phyloP scores from a whole-genome alignment of 208 protist species.

The Endotrypanum monterogeii region DNA sequence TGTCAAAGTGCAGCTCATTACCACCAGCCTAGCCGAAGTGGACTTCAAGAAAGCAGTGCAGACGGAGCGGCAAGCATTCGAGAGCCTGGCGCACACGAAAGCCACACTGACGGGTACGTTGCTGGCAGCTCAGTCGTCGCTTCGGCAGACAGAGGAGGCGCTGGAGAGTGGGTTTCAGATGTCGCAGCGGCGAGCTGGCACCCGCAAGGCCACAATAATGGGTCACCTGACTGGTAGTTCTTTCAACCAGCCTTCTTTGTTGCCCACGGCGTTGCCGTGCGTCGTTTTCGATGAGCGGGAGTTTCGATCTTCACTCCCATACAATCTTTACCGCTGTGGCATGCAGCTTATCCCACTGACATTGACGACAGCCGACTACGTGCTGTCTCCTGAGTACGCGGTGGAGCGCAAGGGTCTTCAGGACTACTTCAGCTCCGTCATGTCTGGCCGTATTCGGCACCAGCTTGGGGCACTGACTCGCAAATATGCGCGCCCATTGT shows the following conservation, averaged over 20 bases:
- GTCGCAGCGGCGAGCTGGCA: slow-evolving; percentile 1
- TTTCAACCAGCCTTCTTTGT: not conserved
- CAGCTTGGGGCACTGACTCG: slow-evolving; percentile 73
- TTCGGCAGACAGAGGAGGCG: slow-evolving; percentile 56
- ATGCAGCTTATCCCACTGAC: slow-evolving; percentile 85
- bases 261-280: slow-evolving; percentile 27
- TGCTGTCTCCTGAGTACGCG: slow-evolving; percentile 73
- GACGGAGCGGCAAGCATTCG: slow-evolving; percentile 68
- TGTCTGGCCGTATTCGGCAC: slow-evolving; percentile 67
- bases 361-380: slow-evolving; percentile 81
- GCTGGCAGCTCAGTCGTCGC: slow-evolving; percentile 49
- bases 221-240: not conserved
- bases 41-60: slow-evolving; percentile 39
- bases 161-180: slow-evolving; percentile 47
- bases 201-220: slow-evolving; percentile 11
- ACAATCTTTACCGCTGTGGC: slow-evolving; percentile 65
- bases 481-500: slow-evolving; percentile 62
- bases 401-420: slow-evolving; percentile 84
- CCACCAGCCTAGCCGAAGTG: slow-evolving; percentile 38
- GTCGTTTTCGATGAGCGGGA: slow-evolving; percentile 89
- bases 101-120: slow-evolving; percentile 70
- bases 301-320: slow-evolving; percentile 80
- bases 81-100: slow-evolving; percentile 72
- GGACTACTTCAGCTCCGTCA: slow-evolving; percentile 78
- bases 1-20: slow-evolving; percentile 72